Evolutionary conservation across 176 grass and related monocot species (phyloP), one percentile per base, ranked within the genome.

Genomic region (Carex cristatella): DNA sequence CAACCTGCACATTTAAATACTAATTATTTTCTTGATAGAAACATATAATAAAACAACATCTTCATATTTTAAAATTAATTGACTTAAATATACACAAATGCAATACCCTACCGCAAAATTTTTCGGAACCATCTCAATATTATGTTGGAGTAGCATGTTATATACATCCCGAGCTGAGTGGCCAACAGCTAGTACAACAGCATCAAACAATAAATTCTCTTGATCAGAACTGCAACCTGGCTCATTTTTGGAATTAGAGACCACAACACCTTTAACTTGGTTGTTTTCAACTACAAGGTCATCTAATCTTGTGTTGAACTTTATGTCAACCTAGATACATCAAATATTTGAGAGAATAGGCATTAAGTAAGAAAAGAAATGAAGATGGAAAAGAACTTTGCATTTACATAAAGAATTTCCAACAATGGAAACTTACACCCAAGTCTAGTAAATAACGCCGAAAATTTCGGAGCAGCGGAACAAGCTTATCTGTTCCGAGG

Each of bases 161-260:
- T 98, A 98, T 69, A 92, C 87, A 85, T 97, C 95, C 49, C 92
- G 89, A 81, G 95, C 95, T 51, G 95, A 98, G 85, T 98, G 95
- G 37, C 95, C 95, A 82, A 95, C 85, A 86, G 95, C 95, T 82
- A 98, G 80, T 83, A 98, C 87, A 85, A 98, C 95, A 35, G 89
- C 92, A 88, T 98, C 95, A 60, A 85, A 94, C 86, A 86, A 71
- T 88, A 98, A 83, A 49, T 90, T 89, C 49, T 93, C 69, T 79
- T 86, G 81, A 59, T 80, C 83, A 93, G 83, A 88, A 67, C 28
- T 83, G 40, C 11, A 10, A 91, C 80, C 91, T 56, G 79, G 86
- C 63, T 67, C 88, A 74, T 79, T 70, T 86, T 80, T 85, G 66
- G 90, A 61, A 85, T 90, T 87, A 84, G 90, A 93, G 70, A 93